These are phyloP conservation scores for Sphaerostilbella broomeana DNA, from an alignment of 2,329 filamentous ascomycete genomes.

Conservation along the genomic window DNA sequence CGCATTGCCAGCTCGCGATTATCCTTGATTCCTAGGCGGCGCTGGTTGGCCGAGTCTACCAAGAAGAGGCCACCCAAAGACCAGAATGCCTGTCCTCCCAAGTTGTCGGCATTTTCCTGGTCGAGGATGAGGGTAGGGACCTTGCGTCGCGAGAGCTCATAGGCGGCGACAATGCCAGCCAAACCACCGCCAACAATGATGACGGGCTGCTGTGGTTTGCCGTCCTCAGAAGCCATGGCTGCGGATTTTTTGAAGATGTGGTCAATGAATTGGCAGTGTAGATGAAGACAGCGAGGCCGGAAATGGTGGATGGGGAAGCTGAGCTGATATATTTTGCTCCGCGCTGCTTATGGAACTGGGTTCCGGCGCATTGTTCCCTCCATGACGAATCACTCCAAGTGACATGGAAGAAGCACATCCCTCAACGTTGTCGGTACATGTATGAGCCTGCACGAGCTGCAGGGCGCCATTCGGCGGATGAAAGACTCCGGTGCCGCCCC, in stretches of 20 bases:
- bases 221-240: conserved; percentile 16
- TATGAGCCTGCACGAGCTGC: too few relatives aligned
- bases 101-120: conserved; percentile 49
- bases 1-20: conserved; percentile 49
- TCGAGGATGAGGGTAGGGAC: conserved; percentile 49
- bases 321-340: too few relatives aligned
- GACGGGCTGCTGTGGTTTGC: conserved; percentile 29
- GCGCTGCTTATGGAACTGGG: too few relatives aligned
- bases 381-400: too few relatives aligned
- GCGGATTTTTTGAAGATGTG: neutral
- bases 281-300: neutral
- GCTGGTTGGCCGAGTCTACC: conserved; percentile 51
- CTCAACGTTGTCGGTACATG: too few relatives aligned
- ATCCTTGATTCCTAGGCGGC: conserved; percentile 52
- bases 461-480: too few relatives aligned
- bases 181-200: conserved; percentile 52
- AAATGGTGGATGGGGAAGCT: too few relatives aligned
- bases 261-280: neutral
- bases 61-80: conserved; percentile 56
- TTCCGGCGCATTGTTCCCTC: too few relatives aligned
- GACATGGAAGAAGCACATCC: too few relatives aligned
- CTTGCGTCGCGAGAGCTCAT: conserved; percentile 45
- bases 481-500: too few relatives aligned
- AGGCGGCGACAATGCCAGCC: conserved; percentile 54
- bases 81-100: conserved; percentile 59